A percentile compares a stretch with the other conserved stretches of the same genome.
Conservation (phyloP, 139 green algal genomes). For the Edaphochlamys debaryana region DNA sequence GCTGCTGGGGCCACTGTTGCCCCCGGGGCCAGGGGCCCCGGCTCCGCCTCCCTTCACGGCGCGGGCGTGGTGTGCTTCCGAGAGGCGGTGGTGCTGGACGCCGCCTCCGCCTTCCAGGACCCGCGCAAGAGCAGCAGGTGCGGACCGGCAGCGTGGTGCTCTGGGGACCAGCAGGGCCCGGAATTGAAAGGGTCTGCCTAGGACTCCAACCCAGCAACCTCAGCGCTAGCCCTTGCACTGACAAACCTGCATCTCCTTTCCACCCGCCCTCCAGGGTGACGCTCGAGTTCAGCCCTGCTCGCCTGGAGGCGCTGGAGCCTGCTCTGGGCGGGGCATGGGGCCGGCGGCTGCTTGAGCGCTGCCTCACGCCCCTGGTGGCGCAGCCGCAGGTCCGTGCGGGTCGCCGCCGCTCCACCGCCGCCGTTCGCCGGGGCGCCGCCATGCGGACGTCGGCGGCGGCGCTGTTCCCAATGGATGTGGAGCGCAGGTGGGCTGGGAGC, state of each 20-base stretch:
- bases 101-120: slow-evolving; percentile 13
- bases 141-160: too few species aligned
- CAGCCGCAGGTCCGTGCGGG: too few species aligned
- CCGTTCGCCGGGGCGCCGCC: not conserved
- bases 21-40: too few species aligned
- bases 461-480: slow-evolving; percentile 6
- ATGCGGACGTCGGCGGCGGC: not conserved
- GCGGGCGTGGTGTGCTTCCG: slow-evolving; percentile 20
- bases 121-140: too few species aligned
- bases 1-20: too few species aligned
- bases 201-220: too few species aligned
- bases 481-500: slow-evolving; percentile 7
- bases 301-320: not conserved
- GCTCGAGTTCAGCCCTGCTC: slow-evolving; percentile 19
- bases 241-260: too few species aligned
- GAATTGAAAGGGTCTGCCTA: too few species aligned
- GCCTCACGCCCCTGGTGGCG: too few species aligned
- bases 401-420: not conserved
- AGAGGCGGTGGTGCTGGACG: slow-evolving; percentile 32
- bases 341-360: not conserved
- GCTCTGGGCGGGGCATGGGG: slow-evolving; percentile 20
- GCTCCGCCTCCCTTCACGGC: too few species aligned
- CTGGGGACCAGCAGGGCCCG: too few species aligned
- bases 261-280: not conserved
- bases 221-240: too few species aligned